These are phyloP conservation scores for Pichia paraexigua DNA, from an alignment of 805 yeast genomes.

Conservation along the genomic window DNA sequence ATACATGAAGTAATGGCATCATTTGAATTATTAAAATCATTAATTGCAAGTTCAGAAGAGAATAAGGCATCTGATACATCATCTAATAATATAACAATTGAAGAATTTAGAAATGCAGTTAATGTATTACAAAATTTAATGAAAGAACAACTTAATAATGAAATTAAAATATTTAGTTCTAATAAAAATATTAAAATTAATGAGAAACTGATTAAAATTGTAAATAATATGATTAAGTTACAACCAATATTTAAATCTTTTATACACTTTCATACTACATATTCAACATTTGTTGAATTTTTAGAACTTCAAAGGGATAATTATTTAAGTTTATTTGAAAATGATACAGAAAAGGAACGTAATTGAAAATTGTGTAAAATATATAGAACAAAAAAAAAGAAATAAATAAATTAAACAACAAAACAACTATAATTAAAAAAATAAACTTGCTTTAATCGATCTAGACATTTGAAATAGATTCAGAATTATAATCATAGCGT, in stretches of 20 bases:
- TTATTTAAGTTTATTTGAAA: conserved; percentile 14
- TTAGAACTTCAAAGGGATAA: conserved; percentile 31
- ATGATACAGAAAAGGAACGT: not conserved
- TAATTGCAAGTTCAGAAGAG: conserved; percentile 22
- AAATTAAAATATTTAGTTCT: conserved; percentile 18
- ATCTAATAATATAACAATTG: conserved; percentile 14
- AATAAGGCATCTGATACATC: not conserved
- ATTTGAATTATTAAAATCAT: conserved; percentile 37
- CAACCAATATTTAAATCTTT: conserved; percentile 48
- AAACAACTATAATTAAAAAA: no score
- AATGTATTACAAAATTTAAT: conserved; percentile 39
- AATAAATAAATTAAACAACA: no score
- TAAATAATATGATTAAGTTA: conserved; percentile 41
- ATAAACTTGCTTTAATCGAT: no score
- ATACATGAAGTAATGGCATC: conserved; percentile 30
- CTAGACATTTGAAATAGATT: not conserved
- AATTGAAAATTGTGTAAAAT: not conserved
- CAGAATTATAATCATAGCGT: not conserved
- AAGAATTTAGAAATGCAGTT: conserved; percentile 32
- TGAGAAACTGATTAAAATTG: conserved; percentile 32
- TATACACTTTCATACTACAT: conserved; percentile 41
- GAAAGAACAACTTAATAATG: conserved; percentile 31
- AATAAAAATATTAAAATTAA: conserved; percentile 5
- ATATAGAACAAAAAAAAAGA: no score
- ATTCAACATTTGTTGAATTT: conserved; percentile 39